Base-by-base conservation (phyloP, 257 asterid genomes). In the Gardenia jasminoides region DNA sequence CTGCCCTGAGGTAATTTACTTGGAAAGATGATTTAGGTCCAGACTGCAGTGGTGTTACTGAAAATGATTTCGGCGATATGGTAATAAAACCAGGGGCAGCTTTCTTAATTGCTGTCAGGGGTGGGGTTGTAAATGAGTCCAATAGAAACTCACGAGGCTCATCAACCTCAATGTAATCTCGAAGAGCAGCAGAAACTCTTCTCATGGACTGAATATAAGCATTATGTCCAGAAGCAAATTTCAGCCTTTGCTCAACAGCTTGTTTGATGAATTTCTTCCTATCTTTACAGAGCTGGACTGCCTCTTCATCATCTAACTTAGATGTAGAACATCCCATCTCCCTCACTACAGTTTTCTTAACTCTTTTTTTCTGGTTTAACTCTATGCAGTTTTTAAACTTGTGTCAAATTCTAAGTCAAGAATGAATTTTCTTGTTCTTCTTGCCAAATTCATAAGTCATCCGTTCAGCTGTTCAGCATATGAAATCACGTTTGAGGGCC, bases 311-410 rank as follows among this genome's bases (percentile, higher is more conserved):
- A 81, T 95, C 99, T 88, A 95, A 83, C 83, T 93, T 95, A 22
- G 99, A 95, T 46, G 89, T 80, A 66, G 99, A 95, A 83, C 99
- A 95, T 87, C 99, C 99, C 99, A 95, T 93, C 74, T 87, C 41
- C 41, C 91, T 80, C 47, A 56, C 69, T 78, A 58, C 36, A 39
- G 58, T 50, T 77, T 75, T 67, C 39, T 75, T 75, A 36, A 36
- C 4, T 70, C 75, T 46, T 46, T 39, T 17, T 77, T 41, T 54
- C 43, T 22, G 39, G 71, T 22, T 9, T 54, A 26, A 2, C 80
- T 81, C 80, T 86, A 85, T 44, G 91, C 87, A 66, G 83, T 86
- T 78, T 88, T 88, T 77, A 88, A 88, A 82, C 87, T 79, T 43
- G 85, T 88, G 85, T 87, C 90, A 39, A 88, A 90, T 74, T 70